phyloP scores from a whole-genome alignment of 2,329 filamentous ascomycete species.

The Trichoderma breve region DNA sequence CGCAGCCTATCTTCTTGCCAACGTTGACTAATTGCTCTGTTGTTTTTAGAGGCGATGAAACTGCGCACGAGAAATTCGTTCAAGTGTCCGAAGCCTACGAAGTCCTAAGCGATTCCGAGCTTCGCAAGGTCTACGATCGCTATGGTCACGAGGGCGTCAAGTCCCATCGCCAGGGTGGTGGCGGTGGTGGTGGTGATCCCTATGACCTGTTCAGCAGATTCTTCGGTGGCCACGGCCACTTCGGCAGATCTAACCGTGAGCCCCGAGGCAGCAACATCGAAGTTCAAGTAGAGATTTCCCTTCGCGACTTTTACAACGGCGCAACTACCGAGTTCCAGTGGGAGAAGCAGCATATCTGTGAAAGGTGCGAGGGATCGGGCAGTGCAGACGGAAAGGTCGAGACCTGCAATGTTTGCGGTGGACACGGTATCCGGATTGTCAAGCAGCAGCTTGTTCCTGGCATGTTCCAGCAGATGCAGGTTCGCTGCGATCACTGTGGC shows the following conservation, averaged over 20 bases:
- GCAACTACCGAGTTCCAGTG: slow-evolving; percentile 81
- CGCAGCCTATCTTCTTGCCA: too few relatives aligned
- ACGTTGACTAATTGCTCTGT: neutral
- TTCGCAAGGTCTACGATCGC: slow-evolving; percentile 87
- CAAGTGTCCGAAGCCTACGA: slow-evolving; percentile 95
- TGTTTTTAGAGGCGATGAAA: slow-evolving; percentile 63
- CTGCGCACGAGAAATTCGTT: slow-evolving; percentile 87
- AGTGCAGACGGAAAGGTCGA: slow-evolving; percentile 80
- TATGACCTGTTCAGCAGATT: slow-evolving; percentile 97
- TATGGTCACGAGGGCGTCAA: slow-evolving; percentile 90
- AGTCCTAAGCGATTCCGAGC: slow-evolving; percentile 74
- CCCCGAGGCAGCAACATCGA: slow-evolving; percentile 87
- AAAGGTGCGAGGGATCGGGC: slow-evolving; percentile 83
- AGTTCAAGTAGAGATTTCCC: slow-evolving; percentile 72
- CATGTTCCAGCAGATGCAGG: slow-evolving; percentile 98
- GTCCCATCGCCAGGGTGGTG: slow-evolving; percentile 71
- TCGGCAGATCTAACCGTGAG: slow-evolving; percentile 68
- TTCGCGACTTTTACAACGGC: slow-evolving; percentile 92
- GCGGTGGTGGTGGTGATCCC: slow-evolving; percentile 62
- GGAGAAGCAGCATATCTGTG: slow-evolving; percentile 94
- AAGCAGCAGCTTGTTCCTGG: slow-evolving; percentile 93
- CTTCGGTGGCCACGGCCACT: slow-evolving; percentile 89
- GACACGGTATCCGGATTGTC: slow-evolving; percentile 79
- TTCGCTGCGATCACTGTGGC: slow-evolving; percentile 81
- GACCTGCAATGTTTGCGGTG: slow-evolving; percentile 72